Percentiles rank a stretch among this genome's conserved stretches.
Conservation (phyloP, 2,329 filamentous ascomycete species). For the Alternaria angustiovoidea region DNA sequence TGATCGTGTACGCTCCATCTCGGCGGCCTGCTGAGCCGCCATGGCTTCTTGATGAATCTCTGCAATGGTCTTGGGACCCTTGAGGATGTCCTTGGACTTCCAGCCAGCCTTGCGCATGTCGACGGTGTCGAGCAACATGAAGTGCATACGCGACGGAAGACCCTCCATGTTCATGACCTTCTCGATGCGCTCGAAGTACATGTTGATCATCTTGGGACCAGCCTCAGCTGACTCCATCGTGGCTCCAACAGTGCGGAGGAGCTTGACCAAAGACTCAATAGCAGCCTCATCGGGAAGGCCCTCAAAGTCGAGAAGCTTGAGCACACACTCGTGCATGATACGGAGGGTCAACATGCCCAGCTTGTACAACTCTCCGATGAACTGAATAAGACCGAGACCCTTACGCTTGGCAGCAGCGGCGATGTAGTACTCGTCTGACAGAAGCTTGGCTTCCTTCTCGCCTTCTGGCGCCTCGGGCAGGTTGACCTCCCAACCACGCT, state of each 20-base stretch:
- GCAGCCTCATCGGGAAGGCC: slow-evolving; percentile 93
- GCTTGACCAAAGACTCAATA: slow-evolving; percentile 92
- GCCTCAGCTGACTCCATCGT: slow-evolving; percentile 84
- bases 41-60: slow-evolving; percentile 87
- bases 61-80: slow-evolving; percentile 95
- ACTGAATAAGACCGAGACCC: slow-evolving; percentile 96
- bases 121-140: slow-evolving; percentile 95
- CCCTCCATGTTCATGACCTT: slow-evolving; percentile 77
- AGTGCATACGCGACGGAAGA: slow-evolving; percentile 85
- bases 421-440: slow-evolving; percentile 96
- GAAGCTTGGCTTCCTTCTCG: slow-evolving; percentile 84
- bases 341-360: slow-evolving; percentile 97
- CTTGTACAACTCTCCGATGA: slow-evolving; percentile 99
- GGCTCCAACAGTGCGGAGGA: slow-evolving; percentile 88
- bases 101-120: slow-evolving; percentile 82
- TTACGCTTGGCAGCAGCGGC: slow-evolving; percentile 94
- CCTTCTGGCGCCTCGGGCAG: slow-evolving; percentile 77
- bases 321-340: slow-evolving; percentile 99
- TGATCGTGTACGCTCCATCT: slow-evolving; percentile 66
- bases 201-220: slow-evolving; percentile 85
- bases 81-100: slow-evolving; percentile 87
- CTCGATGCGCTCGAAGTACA: slow-evolving; percentile 90
- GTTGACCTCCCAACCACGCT: slow-evolving; percentile 94
- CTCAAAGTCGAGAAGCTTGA: slow-evolving; percentile 95
- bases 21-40: slow-evolving; percentile 81